Percentiles rank a stretch among this genome's conserved stretches.
Evolutionary conservation across 2,329 filamentous ascomycete genomes (phyloP).

Genomic region (Teratosphaeria nubilosa): DNA sequence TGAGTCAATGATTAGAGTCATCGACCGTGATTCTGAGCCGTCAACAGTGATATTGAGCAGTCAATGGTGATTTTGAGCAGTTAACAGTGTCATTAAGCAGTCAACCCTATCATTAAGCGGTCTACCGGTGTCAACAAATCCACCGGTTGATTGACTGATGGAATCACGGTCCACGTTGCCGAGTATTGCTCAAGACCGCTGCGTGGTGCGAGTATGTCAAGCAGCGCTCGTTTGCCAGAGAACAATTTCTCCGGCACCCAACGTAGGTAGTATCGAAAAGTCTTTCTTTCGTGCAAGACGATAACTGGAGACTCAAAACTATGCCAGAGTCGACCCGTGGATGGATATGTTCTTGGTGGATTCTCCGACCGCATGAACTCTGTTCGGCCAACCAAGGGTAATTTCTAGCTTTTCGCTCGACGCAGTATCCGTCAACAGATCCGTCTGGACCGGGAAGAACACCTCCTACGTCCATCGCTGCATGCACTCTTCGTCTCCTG

Average conservation of each 20-base stretch:
- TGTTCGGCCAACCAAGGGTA: neutral
- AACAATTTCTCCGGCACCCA: neutral
- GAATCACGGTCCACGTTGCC: no score
- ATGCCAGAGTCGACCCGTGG: neutral
- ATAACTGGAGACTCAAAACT: neutral
- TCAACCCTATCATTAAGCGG: no score
- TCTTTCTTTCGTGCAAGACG: neutral
- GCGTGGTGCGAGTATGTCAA: neutral
- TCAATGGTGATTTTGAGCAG: no score
- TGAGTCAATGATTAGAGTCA: no score
- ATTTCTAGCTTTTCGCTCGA: neutral
- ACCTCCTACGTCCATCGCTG: no score
- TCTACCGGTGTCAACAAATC: no score
- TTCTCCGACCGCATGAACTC: neutral
- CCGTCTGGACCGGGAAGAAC: no score
- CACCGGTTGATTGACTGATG: no score
- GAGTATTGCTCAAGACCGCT: neutral
- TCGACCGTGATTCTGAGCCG: no score
- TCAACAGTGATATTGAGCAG: no score
- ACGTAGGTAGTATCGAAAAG: neutral
- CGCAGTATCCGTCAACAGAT: neutral
- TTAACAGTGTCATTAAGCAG: no score
- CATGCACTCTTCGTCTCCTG: neutral
- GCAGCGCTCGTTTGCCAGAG: neutral
- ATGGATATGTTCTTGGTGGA: neutral